Conservation (phyloP, 805 yeast genomes). For the Metschnikowia orientalis region DNA sequence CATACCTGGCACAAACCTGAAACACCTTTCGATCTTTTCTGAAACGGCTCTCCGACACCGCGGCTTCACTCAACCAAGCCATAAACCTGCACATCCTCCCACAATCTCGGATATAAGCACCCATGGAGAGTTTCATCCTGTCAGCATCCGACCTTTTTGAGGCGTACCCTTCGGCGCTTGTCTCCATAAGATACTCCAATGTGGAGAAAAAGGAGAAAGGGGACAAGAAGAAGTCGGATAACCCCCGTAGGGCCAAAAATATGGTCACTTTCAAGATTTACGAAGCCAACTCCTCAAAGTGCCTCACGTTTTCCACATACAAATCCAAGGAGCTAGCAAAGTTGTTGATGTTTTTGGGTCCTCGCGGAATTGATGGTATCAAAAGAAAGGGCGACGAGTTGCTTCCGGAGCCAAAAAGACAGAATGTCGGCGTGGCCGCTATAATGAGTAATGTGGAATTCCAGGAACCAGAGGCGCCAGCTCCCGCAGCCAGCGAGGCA, state of each 20-base stretch:
- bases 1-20: too few species aligned
- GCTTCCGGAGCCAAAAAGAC: too few species aligned
- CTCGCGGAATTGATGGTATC: constrained; percentile 45
- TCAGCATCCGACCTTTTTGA: constrained; percentile 28
- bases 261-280: constrained; percentile 54
- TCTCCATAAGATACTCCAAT: constrained; percentile 37
- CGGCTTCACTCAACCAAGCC: too few species aligned
- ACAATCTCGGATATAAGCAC: too few species aligned
- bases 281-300: constrained; percentile 61
- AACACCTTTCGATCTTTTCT: too few species aligned
- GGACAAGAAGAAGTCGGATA: constrained; percentile 7
- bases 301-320: constrained; percentile 53
- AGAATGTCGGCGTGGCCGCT: constrained; percentile 35
- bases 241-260: constrained; percentile 24
- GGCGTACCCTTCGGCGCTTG: constrained; percentile 35
- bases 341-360: constrained; percentile 69
- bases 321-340: constrained; percentile 72
- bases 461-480: constrained; percentile 19
- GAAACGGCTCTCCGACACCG: too few species aligned
- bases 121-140: constrained; percentile 25
- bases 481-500: constrained; percentile 7
- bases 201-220: constrained; percentile 21
- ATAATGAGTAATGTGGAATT: constrained; percentile 37
- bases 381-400: constrained; percentile 24
- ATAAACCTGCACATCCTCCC: too few species aligned